Percentiles rank a stretch among this genome's conserved stretches.
Conservation (phyloP, 2,329 filamentous ascomycete species). For the Colletotrichum sp. region DNA sequence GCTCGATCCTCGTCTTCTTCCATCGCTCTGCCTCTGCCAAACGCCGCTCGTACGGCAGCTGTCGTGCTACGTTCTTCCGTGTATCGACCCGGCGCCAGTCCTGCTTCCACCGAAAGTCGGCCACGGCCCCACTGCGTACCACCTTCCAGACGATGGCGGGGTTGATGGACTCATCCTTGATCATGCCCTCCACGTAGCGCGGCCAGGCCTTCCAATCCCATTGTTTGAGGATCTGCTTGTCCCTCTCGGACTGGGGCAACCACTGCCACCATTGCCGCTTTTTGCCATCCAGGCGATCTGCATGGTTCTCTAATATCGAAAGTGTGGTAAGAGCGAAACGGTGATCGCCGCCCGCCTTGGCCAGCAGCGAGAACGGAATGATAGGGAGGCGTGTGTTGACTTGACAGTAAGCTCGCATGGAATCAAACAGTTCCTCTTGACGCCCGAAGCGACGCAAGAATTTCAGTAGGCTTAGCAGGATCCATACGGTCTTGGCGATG, state of each 20-base stretch:
- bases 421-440: conserved; percentile 15
- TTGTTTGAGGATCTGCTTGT: background rate
- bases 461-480: conserved; percentile 18
- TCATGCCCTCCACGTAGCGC: conserved; percentile 33
- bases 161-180: conserved; percentile 32
- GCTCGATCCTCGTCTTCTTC: conserved; percentile 24
- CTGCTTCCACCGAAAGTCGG: background rate
- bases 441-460: conserved; percentile 18
- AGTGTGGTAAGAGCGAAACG: conserved; percentile 28
- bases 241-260: background rate
- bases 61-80: background rate
- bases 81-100: background rate
- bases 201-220: conserved; percentile 40
- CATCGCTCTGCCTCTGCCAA: background rate
- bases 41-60: too few relatives aligned
- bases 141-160: conserved; percentile 30
- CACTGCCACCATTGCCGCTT: background rate
- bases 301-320: conserved; percentile 3
- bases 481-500: background rate
- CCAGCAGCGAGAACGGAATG: conserved; percentile 6
- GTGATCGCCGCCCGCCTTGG: conserved; percentile 27
- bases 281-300: background rate
- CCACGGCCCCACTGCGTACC: conserved; percentile 22
- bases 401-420: conserved; percentile 8
- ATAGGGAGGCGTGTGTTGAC: background rate